Conservation (phyloP, 2,329 filamentous ascomycete genomes). For the Eutypella sp. region DNA sequence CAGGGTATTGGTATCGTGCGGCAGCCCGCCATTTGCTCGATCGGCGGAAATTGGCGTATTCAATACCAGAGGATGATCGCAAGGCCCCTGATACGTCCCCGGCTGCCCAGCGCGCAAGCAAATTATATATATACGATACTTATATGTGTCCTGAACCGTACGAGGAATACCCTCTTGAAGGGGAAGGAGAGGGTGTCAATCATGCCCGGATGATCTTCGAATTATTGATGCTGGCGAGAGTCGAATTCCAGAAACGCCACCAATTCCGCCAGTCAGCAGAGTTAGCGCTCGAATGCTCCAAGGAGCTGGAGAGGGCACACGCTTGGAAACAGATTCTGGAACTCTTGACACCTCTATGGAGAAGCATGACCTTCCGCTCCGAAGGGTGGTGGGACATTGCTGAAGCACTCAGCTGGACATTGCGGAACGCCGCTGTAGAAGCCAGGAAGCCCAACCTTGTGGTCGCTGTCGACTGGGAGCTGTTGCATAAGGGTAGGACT, state of each 20-base stretch:
- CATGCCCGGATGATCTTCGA: constrained; percentile 53
- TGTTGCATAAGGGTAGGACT: constrained; percentile 52
- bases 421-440: constrained; percentile 51
- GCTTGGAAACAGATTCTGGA: constrained; percentile 51
- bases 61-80: constrained; percentile 57
- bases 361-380: constrained; percentile 47
- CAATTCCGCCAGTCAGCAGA: constrained; percentile 52
- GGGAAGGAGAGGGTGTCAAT: constrained; percentile 44
- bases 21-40: constrained; percentile 53
- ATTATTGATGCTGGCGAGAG: constrained; percentile 43
- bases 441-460: constrained; percentile 50
- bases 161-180: constrained; percentile 51
- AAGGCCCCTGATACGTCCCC: constrained; percentile 43
- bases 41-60: constrained; percentile 48
- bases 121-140: constrained; percentile 56
- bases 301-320: constrained; percentile 46
- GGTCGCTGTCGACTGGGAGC: constrained; percentile 60
- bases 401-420: constrained; percentile 57
- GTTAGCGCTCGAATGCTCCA: constrained; percentile 51
- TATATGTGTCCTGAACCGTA: constrained; percentile 63
- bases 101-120: constrained; percentile 41
- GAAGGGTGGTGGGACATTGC: constrained; percentile 57
- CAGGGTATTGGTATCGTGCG: constrained; percentile 61
- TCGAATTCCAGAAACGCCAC: constrained; percentile 49
- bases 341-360: constrained; percentile 54